These are phyloP conservation scores for Trypethelium eluteriae DNA, from an alignment of 495 filamentous ascomycete species.

Conservation along the genomic window DNA sequence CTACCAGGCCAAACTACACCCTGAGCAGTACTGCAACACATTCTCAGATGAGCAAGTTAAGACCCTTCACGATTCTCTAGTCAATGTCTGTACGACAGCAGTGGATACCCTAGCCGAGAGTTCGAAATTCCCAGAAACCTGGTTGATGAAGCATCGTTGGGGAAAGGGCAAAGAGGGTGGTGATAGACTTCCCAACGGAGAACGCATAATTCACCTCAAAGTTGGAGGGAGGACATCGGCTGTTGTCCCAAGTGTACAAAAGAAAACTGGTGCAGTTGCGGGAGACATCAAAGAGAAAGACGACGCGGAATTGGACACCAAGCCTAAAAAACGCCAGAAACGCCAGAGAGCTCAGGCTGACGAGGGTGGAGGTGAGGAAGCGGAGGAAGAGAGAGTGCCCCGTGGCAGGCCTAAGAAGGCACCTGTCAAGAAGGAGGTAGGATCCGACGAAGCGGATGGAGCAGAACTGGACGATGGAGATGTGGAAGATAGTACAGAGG, in stretches of 20 bases:
- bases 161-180: slow-evolving; percentile 76
- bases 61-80: slow-evolving; percentile 62
- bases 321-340: neutral
- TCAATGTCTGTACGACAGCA: slow-evolving; percentile 69
- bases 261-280: slow-evolving; percentile 57
- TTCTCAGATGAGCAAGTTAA: slow-evolving; percentile 64
- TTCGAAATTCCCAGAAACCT: slow-evolving; percentile 74
- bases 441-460: slow-evolving; percentile 17
- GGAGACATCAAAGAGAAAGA: slow-evolving; percentile 27
- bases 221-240: slow-evolving; percentile 87
- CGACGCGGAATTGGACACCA: slow-evolving; percentile 10
- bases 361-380: slow-evolving; percentile 29
- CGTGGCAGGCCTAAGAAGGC: slow-evolving; percentile 4
- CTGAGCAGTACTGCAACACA: slow-evolving; percentile 83
- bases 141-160: slow-evolving; percentile 91
- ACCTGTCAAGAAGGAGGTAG: slow-evolving; percentile 14
- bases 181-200: slow-evolving; percentile 67
- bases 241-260: slow-evolving; percentile 75
- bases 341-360: slow-evolving; percentile 26
- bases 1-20: slow-evolving; percentile 79
- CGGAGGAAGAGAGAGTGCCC: slow-evolving; percentile 10
- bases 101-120: slow-evolving; percentile 75
- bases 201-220: slow-evolving; percentile 71
- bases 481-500: slow-evolving; percentile 5
- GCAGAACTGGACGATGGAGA: slow-evolving; percentile 10